Conservation (phyloP, 768 basidiomycete genomes). For the Boletus sp. region DNA sequence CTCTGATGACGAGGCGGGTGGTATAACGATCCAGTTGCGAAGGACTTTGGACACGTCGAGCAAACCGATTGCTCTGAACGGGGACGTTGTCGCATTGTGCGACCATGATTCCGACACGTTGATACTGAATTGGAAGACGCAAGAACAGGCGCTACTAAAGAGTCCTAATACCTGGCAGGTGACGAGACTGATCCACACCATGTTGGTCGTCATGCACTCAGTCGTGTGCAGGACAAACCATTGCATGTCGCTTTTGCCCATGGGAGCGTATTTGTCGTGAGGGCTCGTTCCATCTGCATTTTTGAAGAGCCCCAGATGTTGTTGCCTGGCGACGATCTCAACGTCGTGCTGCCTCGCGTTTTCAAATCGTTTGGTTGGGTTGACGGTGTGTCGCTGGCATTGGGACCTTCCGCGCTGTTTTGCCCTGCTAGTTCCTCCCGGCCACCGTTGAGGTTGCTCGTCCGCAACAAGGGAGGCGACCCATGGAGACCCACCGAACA, state of each 20-base stretch:
- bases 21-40: slow-evolving; percentile 31
- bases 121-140: slow-evolving; percentile 55
- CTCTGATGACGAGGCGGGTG: neutral
- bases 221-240: slow-evolving; percentile 42
- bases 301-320: slow-evolving; percentile 49
- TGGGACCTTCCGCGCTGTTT: slow-evolving; percentile 3
- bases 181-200: slow-evolving; percentile 8
- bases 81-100: slow-evolving; percentile 52
- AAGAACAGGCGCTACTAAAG: slow-evolving; percentile 46
- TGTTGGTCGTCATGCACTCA: slow-evolving; percentile 10
- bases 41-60: slow-evolving; percentile 40
- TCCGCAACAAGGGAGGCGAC: slow-evolving; percentile 58
- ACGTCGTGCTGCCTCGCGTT: slow-evolving; percentile 31
- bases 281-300: slow-evolving; percentile 56
- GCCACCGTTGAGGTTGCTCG: slow-evolving; percentile 45
- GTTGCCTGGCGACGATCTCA: slow-evolving; percentile 12
- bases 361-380: slow-evolving; percentile 66
- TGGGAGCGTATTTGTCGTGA: slow-evolving; percentile 51
- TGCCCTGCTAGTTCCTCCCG: neutral
- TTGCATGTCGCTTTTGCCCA: slow-evolving; percentile 51
- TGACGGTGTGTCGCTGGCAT: slow-evolving; percentile 50
- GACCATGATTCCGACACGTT: slow-evolving; percentile 51
- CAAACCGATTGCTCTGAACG: slow-evolving; percentile 48
- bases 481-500: slow-evolving; percentile 53
- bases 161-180: slow-evolving; percentile 36